Base-by-base conservation (phyloP, 495 filamentous ascomycete species). In the Choiromyces venosus region DNA sequence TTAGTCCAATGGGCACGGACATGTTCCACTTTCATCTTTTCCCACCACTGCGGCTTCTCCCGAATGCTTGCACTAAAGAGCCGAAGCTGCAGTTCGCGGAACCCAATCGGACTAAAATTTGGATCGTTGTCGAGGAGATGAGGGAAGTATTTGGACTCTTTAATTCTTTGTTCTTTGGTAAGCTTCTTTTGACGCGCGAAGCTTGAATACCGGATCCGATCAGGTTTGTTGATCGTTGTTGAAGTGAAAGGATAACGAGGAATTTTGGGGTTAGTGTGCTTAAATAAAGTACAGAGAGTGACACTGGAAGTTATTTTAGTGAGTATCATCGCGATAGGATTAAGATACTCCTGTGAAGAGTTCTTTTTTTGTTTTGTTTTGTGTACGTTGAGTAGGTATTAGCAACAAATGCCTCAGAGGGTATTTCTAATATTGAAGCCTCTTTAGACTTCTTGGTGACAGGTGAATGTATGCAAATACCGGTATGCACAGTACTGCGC, bases 1-100 rank as follows among this genome's bases (percentile, higher is more conserved):
- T 65, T 35, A 29, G 40, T 35, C 70, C 70, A 72, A 37, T 69
- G 65, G 25, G 37, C 39, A 9, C n/a, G 36, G 42, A 72, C 42
- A n/a, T 21, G 35, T 2, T n/a, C n/a, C n/a, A 67, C 42, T 39
- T 72, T 65, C 16, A 72, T 19, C 39, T 69, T 46, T n/a, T 36
- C 33, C 70, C 70, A 69, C 70, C 70, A 46, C n/a, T 39, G 36
- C 2, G 37, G 29, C 37, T 72, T 72, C 37, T 68, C 70, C 39
- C 65, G n/a, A 37, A 72, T 72, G 18, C 3, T 66, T n/a, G 18
- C 25, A 38, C 65, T 38, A 67, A 16, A 25, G 19, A 52, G 21
- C 44, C 21, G 44, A 25, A 52, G 7, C 44, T 52, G 21, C 6
- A 52, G 44, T 21, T 52, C 21, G 21, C 7, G 21, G 44, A 25